Percentiles rank a stretch among this genome's conserved stretches.
These are phyloP conservation scores for Dactylellina parvicollis DNA, from an alignment of 2,329 filamentous ascomycete genomes.

Conservation along the genomic window DNA sequence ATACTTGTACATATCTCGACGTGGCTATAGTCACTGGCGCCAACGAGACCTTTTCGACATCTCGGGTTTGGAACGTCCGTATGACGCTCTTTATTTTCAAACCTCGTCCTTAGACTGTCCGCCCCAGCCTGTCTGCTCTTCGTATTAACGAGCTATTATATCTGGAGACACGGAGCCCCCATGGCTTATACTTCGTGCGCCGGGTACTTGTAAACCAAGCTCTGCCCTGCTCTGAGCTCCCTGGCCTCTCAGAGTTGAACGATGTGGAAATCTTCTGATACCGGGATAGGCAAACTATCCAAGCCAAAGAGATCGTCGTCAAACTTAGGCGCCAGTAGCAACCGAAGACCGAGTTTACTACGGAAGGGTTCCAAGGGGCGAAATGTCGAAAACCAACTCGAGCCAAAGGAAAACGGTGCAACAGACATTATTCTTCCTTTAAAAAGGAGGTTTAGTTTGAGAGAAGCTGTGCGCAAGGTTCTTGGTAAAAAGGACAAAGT, in stretches of 20 bases:
- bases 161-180: background rate
- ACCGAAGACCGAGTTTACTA: conserved; percentile 24
- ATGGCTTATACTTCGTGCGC: background rate
- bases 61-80: too few relatives aligned
- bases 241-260: background rate
- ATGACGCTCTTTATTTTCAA: too few relatives aligned
- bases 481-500: conserved; percentile 19
- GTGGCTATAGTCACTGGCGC: too few relatives aligned
- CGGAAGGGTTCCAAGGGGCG: conserved; percentile 15
- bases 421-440: background rate
- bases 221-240: background rate
- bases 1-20: background rate
- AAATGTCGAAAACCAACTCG: background rate
- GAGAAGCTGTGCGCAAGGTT: conserved; percentile 30
- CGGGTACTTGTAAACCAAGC: background rate
- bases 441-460: conserved; percentile 41
- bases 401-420: background rate
- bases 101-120: too few relatives aligned
- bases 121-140: too few relatives aligned
- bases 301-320: conserved; percentile 23
- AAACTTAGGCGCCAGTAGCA: background rate
- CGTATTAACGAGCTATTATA: background rate
- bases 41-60: too few relatives aligned
- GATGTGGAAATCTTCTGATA: conserved; percentile 25
- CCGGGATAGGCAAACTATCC: conserved; percentile 22